Evolutionary conservation across 2,329 filamentous ascomycete species (phyloP).

Genomic region (Arthrobotrys conoides): DNA sequence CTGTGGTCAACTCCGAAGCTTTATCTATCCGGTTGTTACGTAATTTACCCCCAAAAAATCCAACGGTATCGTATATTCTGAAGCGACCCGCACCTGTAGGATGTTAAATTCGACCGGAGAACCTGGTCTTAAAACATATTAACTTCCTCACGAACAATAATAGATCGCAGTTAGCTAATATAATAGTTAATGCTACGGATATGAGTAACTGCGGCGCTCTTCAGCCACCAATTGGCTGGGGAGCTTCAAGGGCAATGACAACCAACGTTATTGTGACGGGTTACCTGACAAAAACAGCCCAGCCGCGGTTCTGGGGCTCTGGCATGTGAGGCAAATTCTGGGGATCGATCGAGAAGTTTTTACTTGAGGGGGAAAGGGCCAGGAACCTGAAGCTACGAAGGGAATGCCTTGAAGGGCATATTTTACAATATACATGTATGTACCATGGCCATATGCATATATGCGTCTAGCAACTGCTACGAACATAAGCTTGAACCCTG

Average conservation of each 20-base stretch:
- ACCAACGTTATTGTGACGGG: constrained; percentile 7
- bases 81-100: not conserved
- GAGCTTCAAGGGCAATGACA: not conserved
- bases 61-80: not conserved
- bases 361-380: not conserved
- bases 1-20: constrained; percentile 3
- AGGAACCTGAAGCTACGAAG: not conserved
- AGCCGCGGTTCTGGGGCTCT: constrained; percentile 4
- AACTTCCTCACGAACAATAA: not conserved
- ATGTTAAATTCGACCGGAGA: constrained; percentile 13
- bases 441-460: not conserved
- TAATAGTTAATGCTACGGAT: not conserved
- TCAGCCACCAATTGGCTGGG: constrained; percentile 17
- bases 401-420: constrained; percentile 20
- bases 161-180: no score
- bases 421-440: not conserved
- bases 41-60: constrained; percentile 22
- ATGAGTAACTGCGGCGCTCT: constrained; percentile 3
- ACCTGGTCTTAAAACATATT: constrained; percentile 23
- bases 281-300: constrained; percentile 13
- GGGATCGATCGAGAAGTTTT: not conserved
- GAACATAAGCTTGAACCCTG: not conserved
- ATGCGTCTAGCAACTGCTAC: constrained; percentile 15
- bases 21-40: constrained; percentile 17
- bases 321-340: constrained; percentile 5